Base-by-base conservation (phyloP, 169 alveolate genomes). In the Eimeria praecox region DNA sequence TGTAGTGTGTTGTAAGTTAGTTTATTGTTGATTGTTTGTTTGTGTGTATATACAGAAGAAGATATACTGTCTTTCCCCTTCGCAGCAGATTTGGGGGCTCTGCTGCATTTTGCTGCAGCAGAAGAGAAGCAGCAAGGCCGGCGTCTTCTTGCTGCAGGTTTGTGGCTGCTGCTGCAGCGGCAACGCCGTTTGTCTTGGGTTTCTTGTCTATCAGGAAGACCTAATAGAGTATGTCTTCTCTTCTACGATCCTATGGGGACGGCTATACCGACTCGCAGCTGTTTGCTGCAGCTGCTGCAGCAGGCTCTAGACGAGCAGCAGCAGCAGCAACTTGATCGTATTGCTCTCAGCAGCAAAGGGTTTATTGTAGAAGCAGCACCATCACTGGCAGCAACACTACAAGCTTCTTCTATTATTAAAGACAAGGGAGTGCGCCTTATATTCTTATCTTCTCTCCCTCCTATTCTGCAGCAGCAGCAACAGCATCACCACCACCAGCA, bases 61-160 rank as follows among this genome's bases (percentile, higher is more conserved):
- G 89, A 80, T 52, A 73, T 92, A 22, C 49, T 44, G 20, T 33
- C 92, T 10, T 75, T 87, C 59, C 87, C 86, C 12, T 52, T 52
- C 12, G 80, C 35, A 2, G 38, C 85, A 4, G 78, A 66, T 35
- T 59, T 40, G 35, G 44, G 69, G 1, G 86, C 95, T 30, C 59
- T 92, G 40, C 86, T 59, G 44, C 86, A 46, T 35, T 40, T n/a
- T 38, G 91, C 92, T 14, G 42, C 83, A 5, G 30, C 54, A 64
- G 92, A 92, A 44, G 33, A 40, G 44, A 6, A 78, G 46, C 69
- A 12, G 46, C 73, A 69, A 69, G 95, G 95, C 10, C 92, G 86
- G 1, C 80, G 96, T 6, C 88, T 92, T 62, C 78, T 92, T 14
- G 96, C 96, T 8, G 96, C 96, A 18, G 92, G 93, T 3, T 24